Evolutionary conservation across 2,329 filamentous ascomycete genomes (phyloP).

Genomic region (Epicoccum nigrum): DNA sequence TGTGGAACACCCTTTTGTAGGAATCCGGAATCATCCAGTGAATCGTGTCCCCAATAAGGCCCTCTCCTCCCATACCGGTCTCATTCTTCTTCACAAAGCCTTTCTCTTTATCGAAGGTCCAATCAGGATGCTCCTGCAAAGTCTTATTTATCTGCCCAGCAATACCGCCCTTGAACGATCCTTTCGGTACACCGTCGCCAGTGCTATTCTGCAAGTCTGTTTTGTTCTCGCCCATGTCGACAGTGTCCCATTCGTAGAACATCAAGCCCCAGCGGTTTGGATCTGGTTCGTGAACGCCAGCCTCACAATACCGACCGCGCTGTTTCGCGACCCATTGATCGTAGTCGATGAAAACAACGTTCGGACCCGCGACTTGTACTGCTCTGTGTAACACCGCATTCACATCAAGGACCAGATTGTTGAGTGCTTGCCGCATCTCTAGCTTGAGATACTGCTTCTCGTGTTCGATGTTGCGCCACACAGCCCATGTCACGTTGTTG

Average conservation of each 20-base stretch:
- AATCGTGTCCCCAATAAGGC: constrained; percentile 29
- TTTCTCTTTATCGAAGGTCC: constrained; percentile 32
- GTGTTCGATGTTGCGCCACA: constrained; percentile 31
- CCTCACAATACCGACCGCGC: constrained; percentile 38
- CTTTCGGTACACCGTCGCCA: constrained; percentile 31
- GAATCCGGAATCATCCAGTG: constrained; percentile 40
- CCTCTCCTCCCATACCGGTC: constrained; percentile 10
- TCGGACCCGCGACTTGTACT: constrained; percentile 17
- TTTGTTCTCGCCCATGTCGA: constrained; percentile 32
- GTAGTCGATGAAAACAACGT: constrained; percentile 37
- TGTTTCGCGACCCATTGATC: constrained; percentile 19
- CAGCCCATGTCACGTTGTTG: constrained; percentile 40
- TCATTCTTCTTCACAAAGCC: constrained; percentile 31
- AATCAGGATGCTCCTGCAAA: constrained; percentile 34
- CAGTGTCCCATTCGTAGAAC: constrained; percentile 44
- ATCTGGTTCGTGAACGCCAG: constrained; percentile 32
- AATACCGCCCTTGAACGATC: constrained; percentile 35
- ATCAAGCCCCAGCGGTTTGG: constrained; percentile 32
- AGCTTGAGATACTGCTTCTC: constrained; percentile 37
- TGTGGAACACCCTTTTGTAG: constrained; percentile 41
- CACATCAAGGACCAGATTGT: constrained; percentile 34
- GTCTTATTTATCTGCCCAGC: constrained; percentile 33
- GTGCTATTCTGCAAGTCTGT: constrained; percentile 25
- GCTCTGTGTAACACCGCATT: constrained; percentile 30
- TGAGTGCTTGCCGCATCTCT: constrained; percentile 29